These are phyloP conservation scores for Aspergillus tanneri DNA, from an alignment of 2,329 filamentous ascomycete genomes.

Conservation along the genomic window DNA sequence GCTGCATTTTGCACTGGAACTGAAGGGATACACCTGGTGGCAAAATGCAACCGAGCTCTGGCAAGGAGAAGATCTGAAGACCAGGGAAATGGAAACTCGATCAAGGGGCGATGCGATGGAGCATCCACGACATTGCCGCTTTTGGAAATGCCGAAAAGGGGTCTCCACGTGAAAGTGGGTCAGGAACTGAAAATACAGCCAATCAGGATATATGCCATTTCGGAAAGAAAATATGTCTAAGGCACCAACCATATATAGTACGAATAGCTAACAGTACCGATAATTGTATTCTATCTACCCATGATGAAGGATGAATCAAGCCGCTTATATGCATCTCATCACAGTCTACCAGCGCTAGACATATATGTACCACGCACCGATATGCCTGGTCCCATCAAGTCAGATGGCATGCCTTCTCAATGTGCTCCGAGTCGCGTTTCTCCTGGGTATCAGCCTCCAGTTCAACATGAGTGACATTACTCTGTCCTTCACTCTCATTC, in stretches of 20 bases:
- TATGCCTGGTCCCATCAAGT: too few relatives aligned
- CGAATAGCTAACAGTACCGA: too few relatives aligned
- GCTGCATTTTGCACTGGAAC: too few relatives aligned
- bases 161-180: slow-evolving; percentile 9
- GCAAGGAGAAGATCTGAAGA: neutral
- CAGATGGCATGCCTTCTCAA: slow-evolving; percentile 23
- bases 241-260: too few relatives aligned
- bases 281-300: neutral
- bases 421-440: slow-evolving; percentile 30
- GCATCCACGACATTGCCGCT: slow-evolving; percentile 5
- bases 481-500: too few relatives aligned
- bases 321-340: neutral
- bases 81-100: neutral
- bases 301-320: neutral
- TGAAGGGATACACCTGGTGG: too few relatives aligned
- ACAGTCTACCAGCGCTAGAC: neutral
- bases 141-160: slow-evolving; percentile 1
- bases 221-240: too few relatives aligned
- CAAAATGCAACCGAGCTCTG: too few relatives aligned
- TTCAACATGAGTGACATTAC: slow-evolving; percentile 33
- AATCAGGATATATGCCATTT: neutral
- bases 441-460: slow-evolving; percentile 36
- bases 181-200: neutral
- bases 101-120: neutral
- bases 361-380: too few relatives aligned